Base-by-base conservation (phyloP, 2,329 filamentous ascomycete genomes). In the Xylaria sp. region DNA sequence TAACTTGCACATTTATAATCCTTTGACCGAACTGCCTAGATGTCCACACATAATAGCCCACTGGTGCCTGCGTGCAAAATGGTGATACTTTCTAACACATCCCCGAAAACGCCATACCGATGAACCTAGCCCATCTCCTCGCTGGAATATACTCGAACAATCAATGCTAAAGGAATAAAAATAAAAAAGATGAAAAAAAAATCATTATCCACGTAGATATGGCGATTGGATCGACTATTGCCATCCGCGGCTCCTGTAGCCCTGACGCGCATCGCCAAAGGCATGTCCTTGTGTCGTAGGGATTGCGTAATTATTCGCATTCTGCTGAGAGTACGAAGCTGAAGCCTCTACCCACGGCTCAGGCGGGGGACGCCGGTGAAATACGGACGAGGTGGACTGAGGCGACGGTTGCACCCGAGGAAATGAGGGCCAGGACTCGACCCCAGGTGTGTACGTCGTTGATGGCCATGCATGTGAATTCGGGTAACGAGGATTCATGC, bases 311-410 rank as follows among this genome's bases (percentile, higher is more conserved):
- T 53, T 43, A n/a, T 54, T 61, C 17, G 44, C 26, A 39, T 56
- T 52, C 4, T 53, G 48, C 41, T 46, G 56, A 19, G 38, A 19
- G 44, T 54, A 59, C 13, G 58, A 56, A 17, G 52, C 52, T 7
- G 60, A 54, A 13, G 49, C 51, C 26, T 61, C 61, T 21, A 48
- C 44, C 64, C 62, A 63, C 19, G 43, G 45, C 46, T 61, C 56
- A 44, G 44, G 48, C 18, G 52, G 39, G 29, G 41, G 21, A 11
- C 46, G 44, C 18, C 52, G 51, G 18, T 50, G 29, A 19, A 52
- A 48, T 20, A 42, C 44, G 17, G 54, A 54, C 21, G 48, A 48
- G 24, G 57, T 26, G 5, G 57, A 43, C 11, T 62, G 60, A 22
- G 48, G 19, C n/a, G 55, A 34, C 26, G 56, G 57, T 50, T 59